phyloP scores from a whole-genome alignment of 2,329 filamentous ascomycete genomes.

The Dactylellina cionopaga region DNA sequence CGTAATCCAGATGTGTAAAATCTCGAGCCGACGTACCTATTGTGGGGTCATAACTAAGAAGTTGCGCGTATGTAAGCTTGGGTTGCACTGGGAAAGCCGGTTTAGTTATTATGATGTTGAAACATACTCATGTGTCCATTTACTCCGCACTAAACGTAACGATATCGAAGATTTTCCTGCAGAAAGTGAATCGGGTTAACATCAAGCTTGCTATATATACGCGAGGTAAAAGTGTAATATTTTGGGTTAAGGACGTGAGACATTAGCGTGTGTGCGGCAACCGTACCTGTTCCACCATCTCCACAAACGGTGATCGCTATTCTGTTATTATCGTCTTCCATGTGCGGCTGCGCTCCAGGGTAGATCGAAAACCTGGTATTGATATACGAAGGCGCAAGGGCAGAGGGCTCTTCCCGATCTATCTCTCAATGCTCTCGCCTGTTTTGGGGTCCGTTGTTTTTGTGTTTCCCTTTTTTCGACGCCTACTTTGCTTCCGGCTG shows the following conservation, averaged over 20 bases:
- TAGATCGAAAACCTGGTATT: not conserved
- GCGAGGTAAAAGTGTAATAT: conserved; percentile 3
- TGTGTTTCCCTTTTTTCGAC: conserved; percentile 8
- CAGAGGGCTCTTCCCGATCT: not conserved
- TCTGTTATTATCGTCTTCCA: conserved; percentile 63
- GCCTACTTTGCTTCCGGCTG: conserved; percentile 2
- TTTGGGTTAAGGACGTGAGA: conserved; percentile 28
- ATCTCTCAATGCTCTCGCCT: conserved; percentile 24
- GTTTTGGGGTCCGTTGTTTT: conserved; percentile 37
- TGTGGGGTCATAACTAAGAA: conserved; percentile 41
- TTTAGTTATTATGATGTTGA: conserved; percentile 67
- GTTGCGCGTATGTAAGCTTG: not conserved
- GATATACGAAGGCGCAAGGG: conserved; percentile 12
- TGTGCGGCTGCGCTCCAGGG: conserved; percentile 29
- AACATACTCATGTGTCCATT: conserved; percentile 86
- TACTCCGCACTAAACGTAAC: conserved; percentile 79
- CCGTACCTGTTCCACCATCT: conserved; percentile 73
- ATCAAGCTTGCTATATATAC: not conserved
- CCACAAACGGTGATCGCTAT: conserved; percentile 79
- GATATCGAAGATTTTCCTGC: conserved; percentile 84
- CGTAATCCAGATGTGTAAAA: not conserved
- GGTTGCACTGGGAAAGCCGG: not conserved
- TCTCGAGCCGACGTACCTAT: conserved; percentile 26
- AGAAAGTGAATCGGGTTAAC: conserved; percentile 25
- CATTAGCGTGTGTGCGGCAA: conserved; percentile 32